Evolutionary conservation across 257 asterid species (phyloP), one percentile per base, ranked within the genome.

Genomic region (Echites panduratus): DNA sequence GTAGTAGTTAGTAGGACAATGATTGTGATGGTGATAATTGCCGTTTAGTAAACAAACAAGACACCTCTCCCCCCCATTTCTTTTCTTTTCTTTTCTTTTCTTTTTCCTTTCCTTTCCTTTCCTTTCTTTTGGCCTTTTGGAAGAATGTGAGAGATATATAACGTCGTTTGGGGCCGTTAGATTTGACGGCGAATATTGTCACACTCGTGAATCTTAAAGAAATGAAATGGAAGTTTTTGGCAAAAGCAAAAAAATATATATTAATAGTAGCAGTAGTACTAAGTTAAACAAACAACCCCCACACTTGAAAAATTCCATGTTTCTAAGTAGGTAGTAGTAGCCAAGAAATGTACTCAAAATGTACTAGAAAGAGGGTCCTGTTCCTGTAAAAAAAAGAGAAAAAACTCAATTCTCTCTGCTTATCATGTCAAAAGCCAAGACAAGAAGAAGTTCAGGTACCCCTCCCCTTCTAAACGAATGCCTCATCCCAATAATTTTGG

Each of bases 141-240:
- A 58, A 56, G 49, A 44, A 27, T 5, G 57, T 32, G 54, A 52
- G 20, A 38, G 56, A 70, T 58, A 75, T 71, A 69, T 78, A 74
- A 80, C 69, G 77, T 69, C 63, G 66, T 52, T 77, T 57, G 49
- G 66, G 49, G 66, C 48, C 84, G 82, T 80, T 83, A 80, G 82
- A 83, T 80, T 83, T 70, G 83, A 79, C 85, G 80, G 83, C 81
- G 77, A 78, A 80, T 76, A 73, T 50, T 50, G 82, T 78, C 77
- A 77, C 80, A 32, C 24, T 78, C 76, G 63, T 78, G 71, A 63
- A 70, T 75, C 75, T 73, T 44, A 9, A 57, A 2, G 68, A 75
- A 54, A 38, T 73, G 73, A 52, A 53, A 53, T 53, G 59, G 20
- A 53, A 16, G 16, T 16, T 52, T n/a, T n/a, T n/a, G n/a, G n/a